Evolutionary conservation across 768 basidiomycete species (phyloP).

Genomic region (Russula emetica): DNA sequence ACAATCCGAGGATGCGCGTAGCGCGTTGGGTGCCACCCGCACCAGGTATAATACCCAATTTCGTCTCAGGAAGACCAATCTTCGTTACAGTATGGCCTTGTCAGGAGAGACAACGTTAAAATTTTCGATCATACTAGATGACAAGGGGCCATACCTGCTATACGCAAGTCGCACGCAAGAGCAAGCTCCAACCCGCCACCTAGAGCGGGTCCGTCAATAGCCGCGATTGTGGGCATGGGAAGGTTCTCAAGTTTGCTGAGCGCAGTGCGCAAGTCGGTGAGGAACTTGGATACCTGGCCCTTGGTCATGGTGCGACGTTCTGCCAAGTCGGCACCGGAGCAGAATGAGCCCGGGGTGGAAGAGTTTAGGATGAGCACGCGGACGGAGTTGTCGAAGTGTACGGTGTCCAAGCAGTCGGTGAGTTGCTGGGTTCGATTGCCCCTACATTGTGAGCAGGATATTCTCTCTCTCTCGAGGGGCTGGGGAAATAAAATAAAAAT

Average conservation of each 20-base stretch:
- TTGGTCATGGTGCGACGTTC: slow-evolving; percentile 83
- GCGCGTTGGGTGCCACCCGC: slow-evolving; percentile 87
- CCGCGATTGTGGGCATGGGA: slow-evolving; percentile 85
- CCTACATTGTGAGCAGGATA: no score
- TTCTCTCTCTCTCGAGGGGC: neutral
- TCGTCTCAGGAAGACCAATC: slow-evolving; percentile 81
- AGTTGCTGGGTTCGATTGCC: slow-evolving; percentile 11
- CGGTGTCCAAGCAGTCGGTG: slow-evolving; percentile 17
- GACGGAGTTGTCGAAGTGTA: slow-evolving; percentile 50
- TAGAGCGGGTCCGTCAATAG: slow-evolving; percentile 89
- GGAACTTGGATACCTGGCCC: slow-evolving; percentile 69
- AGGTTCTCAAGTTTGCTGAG: slow-evolving; percentile 74
- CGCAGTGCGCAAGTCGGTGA: slow-evolving; percentile 64
- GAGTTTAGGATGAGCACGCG: slow-evolving; percentile 84
- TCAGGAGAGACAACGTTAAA: neutral
- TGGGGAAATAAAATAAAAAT: neutral
- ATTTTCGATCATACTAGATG: neutral
- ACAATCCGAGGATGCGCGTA: slow-evolving; percentile 68
- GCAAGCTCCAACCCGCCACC: slow-evolving; percentile 90
- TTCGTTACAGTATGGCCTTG: slow-evolving; percentile 67
- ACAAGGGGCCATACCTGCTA: slow-evolving; percentile 59
- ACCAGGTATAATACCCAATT: slow-evolving; percentile 80
- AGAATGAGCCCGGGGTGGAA: slow-evolving; percentile 72
- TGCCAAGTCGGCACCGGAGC: slow-evolving; percentile 85
- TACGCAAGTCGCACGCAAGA: slow-evolving; percentile 84